Evolutionary conservation across 2,329 filamentous ascomycete species (phyloP).

Genomic region (Penicillium sp.): DNA sequence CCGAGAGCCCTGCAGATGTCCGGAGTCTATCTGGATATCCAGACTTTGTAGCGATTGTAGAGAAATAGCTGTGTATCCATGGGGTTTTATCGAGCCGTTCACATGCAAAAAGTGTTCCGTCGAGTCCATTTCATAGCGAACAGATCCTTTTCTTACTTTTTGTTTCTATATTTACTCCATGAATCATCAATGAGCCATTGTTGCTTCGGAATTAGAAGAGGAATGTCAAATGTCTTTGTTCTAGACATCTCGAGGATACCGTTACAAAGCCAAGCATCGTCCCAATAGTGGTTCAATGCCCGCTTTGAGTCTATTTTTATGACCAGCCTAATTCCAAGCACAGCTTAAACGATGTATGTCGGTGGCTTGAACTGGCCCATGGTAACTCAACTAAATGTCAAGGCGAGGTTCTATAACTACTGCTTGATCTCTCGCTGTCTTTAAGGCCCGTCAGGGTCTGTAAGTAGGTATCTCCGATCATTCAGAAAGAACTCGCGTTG

Average conservation of each 20-base stretch:
- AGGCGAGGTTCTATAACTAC: neutral
- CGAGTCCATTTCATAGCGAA: neutral
- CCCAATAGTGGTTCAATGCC: neutral
- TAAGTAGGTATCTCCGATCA: neutral
- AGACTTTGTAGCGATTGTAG: neutral
- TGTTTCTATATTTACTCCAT: slow-evolving; percentile 1
- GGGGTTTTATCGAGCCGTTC: neutral
- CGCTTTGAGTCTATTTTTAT: neutral
- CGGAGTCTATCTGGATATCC: neutral
- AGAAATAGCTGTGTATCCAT: neutral
- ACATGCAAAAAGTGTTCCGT: neutral
- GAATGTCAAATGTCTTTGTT: neutral
- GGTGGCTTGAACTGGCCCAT: neutral
- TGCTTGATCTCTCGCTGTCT: neutral
- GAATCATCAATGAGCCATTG: slow-evolving; percentile 3
- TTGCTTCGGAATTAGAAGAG: no score
- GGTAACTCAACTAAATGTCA: neutral
- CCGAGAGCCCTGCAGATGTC: neutral
- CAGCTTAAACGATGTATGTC: neutral
- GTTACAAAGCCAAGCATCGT: neutral
- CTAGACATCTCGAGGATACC: neutral
- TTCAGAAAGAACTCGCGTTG: neutral
- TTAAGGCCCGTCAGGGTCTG: neutral
- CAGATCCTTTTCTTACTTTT: neutral
- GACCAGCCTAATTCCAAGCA: no score